Conservation (phyloP, 768 basidiomycete species). For the Fistulinella prunicolor region DNA sequence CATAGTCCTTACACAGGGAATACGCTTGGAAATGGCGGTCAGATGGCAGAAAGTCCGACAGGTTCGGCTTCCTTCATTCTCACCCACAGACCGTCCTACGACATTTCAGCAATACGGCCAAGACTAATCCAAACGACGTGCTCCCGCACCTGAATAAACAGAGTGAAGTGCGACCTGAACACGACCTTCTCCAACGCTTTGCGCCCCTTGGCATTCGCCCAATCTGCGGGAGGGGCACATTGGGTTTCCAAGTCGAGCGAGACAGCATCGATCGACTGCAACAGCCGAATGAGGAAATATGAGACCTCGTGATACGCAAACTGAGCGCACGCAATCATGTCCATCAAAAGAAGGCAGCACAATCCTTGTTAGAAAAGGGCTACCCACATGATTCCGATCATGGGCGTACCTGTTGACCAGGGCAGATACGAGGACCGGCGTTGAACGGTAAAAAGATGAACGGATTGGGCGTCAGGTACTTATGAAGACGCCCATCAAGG, state of each 20-base stretch:
- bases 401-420: conserved; percentile 33
- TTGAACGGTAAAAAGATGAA: conserved; percentile 47
- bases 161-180: conserved; percentile 38
- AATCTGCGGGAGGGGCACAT: conserved; percentile 31
- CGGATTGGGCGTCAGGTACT: conserved; percentile 53
- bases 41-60: too few relatives aligned
- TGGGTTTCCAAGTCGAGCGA: conserved; percentile 38
- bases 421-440: conserved; percentile 39
- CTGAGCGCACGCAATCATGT: too few relatives aligned
- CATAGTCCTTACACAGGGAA: too few relatives aligned
- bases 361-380: too few relatives aligned
- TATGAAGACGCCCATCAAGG: conserved; percentile 55
- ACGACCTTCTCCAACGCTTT: conserved; percentile 41
- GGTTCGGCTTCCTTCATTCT: not conserved
- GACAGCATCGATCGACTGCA: conserved; percentile 47
- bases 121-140: too few relatives aligned
- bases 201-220: conserved; percentile 33
- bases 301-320: conserved; percentile 57
- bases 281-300: conserved; percentile 50
- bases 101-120: not conserved
- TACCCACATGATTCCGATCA: not conserved
- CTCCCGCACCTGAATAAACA: conserved; percentile 39
- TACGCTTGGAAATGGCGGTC: too few relatives aligned
- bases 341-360: too few relatives aligned
- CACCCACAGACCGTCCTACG: conserved; percentile 22